A percentile compares a stretch with the other conserved stretches of the same genome.
Evolutionary conservation across 306 rosid genomes (phyloP).

Genomic region (Rosa rugosa): DNA sequence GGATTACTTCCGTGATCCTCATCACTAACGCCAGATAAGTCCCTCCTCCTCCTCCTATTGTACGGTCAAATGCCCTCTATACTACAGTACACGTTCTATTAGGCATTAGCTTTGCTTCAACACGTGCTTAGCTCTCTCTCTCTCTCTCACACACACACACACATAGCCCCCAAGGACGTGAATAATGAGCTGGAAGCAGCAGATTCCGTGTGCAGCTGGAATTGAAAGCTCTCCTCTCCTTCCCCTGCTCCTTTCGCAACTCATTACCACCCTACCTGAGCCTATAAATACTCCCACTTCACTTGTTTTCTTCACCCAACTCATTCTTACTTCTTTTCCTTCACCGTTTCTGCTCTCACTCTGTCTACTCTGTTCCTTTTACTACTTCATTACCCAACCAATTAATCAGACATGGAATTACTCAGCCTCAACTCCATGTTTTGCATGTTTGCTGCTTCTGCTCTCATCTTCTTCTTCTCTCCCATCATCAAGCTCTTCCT

Average conservation of each 20-base stretch:
- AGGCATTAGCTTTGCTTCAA: neutral
- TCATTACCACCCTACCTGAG: neutral
- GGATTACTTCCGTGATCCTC: neutral
- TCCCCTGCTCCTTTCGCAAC: constrained; percentile 13
- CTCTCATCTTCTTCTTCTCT: constrained; percentile 27
- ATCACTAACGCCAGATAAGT: neutral
- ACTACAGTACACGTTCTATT: constrained; percentile 1
- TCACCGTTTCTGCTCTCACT: neutral
- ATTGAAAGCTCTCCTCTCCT: constrained; percentile 30
- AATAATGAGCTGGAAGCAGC: constrained; percentile 65
- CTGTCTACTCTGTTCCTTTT: neutral
- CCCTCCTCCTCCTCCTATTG: neutral
- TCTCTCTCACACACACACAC: too few species aligned
- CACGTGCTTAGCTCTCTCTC: constrained; percentile 6
- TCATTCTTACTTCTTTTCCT: neutral
- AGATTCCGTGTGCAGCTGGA: constrained; percentile 75
- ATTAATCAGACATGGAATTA: constrained; percentile 33
- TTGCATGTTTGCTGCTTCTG: constrained; percentile 22
- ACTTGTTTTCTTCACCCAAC: constrained; percentile 12
- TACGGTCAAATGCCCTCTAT: constrained; percentile 2
- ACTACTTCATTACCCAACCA: neutral
- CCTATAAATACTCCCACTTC: constrained; percentile 19
- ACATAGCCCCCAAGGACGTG: neutral
- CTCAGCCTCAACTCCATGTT: constrained; percentile 13
- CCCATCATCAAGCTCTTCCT: constrained; percentile 36